Percentiles rank a stretch among this genome's conserved stretches.
phyloP scores from a whole-genome alignment of 352 stramenopile species.

The Globisporangium rhizosaccharum region DNA sequence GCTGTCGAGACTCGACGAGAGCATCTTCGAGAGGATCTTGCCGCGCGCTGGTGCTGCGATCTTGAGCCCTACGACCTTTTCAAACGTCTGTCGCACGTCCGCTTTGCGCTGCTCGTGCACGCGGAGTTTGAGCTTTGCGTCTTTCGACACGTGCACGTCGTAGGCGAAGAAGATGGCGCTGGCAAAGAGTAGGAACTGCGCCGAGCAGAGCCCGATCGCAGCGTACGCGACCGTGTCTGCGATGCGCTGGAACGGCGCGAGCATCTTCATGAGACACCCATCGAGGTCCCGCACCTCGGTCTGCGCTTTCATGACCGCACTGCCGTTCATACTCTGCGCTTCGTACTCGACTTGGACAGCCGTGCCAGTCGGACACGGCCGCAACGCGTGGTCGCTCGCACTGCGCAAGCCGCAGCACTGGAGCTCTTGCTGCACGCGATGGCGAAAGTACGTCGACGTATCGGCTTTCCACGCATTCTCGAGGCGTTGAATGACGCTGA shows the following conservation, averaged over 20 bases:
- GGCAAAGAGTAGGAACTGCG: conserved; percentile 33
- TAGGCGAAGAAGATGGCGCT: conserved; percentile 51
- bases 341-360: conserved; percentile 49
- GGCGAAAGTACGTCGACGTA: conserved; percentile 32
- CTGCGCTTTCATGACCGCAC: conserved; percentile 33
- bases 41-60: conserved; percentile 58
- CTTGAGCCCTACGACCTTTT: conserved; percentile 67
- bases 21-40: conserved; percentile 59
- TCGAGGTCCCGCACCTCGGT: conserved; percentile 40
- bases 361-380: conserved; percentile 47
- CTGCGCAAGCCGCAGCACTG: conserved; percentile 63
- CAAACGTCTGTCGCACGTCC: conserved; percentile 51
- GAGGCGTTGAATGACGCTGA: conserved; percentile 51
- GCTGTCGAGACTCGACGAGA: conserved; percentile 48
- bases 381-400: conserved; percentile 31
- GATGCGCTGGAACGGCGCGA: conserved; percentile 43
- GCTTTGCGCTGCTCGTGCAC: conserved; percentile 21
- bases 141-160: conserved; percentile 58
- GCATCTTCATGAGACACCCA: conserved; percentile 48
- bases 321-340: conserved; percentile 53
- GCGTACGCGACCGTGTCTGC: conserved; percentile 38
- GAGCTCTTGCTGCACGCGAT: conserved; percentile 55
- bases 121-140: conserved; percentile 64
- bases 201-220: conserved; percentile 21
- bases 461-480: conserved; percentile 41